Evolutionary conservation across 176 grass and related monocot genomes (phyloP).

Genomic region (Ensete ventricosum): DNA sequence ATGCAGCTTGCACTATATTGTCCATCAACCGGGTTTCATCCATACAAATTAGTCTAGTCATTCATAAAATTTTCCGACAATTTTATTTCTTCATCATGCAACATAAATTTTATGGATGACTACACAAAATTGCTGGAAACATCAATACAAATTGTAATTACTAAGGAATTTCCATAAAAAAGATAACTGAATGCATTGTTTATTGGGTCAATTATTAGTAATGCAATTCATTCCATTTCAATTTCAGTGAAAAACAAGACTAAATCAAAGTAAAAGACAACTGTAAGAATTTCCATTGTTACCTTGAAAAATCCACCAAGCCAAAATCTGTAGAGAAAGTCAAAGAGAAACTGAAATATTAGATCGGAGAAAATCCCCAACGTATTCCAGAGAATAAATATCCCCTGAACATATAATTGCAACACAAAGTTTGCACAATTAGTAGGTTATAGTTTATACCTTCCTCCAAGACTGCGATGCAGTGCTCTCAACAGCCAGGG

Average conservation of each 20-base stretch:
- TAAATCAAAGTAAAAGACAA: not conserved
- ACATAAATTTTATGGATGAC: too few relatives aligned
- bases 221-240: not conserved
- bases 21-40: too few relatives aligned
- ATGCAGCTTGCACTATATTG: not conserved
- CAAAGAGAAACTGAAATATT: not conserved
- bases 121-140: too few relatives aligned
- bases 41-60: not conserved
- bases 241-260: not conserved
- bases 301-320: slow-evolving; percentile 96
- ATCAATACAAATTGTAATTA: too few relatives aligned
- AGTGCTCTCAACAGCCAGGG: slow-evolving; percentile 89
- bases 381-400: not conserved
- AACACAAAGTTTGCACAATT: not conserved
- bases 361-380: not conserved
- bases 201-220: not conserved
- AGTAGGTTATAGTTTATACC: slow-evolving; percentile 26
- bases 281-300: slow-evolving; percentile 10
- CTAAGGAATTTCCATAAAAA: too few relatives aligned
- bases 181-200: too few relatives aligned
- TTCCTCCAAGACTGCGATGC: slow-evolving; percentile 65
- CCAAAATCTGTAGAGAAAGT: slow-evolving; percentile 66
- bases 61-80: not conserved
- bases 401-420: not conserved
- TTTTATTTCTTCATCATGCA: too few relatives aligned